Conservation (phyloP, 768 basidiomycete genomes). For the Lactifluus piperatus region DNA sequence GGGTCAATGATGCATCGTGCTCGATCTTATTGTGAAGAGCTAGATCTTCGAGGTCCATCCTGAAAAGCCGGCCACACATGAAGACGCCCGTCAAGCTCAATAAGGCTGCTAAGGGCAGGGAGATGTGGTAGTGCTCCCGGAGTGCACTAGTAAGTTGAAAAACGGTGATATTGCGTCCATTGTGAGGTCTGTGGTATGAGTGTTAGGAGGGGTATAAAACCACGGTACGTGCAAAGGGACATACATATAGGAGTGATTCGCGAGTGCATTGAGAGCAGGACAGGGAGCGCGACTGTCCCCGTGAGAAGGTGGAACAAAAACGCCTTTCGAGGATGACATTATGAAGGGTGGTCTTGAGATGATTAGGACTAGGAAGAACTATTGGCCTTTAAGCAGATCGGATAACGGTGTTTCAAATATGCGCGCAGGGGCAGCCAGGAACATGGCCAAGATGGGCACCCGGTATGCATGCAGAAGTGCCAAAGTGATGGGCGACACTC, state of each 20-base stretch:
- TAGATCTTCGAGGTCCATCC: conserved; percentile 42
- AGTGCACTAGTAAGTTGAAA: conserved; percentile 41
- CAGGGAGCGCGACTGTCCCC: conserved; percentile 60
- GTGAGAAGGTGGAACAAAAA: background rate
- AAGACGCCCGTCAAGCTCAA: conserved; percentile 32
- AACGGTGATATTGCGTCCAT: conserved; percentile 44
- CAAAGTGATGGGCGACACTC: background rate
- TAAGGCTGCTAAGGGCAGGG: conserved; percentile 45
- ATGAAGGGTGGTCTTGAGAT: background rate
- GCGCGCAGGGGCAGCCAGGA: background rate
- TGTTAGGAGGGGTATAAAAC: background rate
- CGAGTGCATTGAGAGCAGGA: conserved; percentile 65
- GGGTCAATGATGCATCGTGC: conserved; percentile 55
- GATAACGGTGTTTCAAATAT: background rate
- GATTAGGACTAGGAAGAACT: too few species aligned
- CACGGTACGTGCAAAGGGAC: conserved; percentile 22
- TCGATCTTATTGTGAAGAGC: conserved; percentile 50
- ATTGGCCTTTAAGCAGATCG: background rate
- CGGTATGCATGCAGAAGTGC: background rate
- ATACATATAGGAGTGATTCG: conserved; percentile 55
- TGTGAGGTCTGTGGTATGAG: conserved; percentile 34
- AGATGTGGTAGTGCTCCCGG: conserved; percentile 51
- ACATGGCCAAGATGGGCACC: background rate
- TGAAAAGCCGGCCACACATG: conserved; percentile 23
- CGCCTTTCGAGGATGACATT: background rate